Percentiles rank a stretch among this genome's conserved stretches.
Evolutionary conservation across 257 asterid species (phyloP).

Genomic region (Ilex asprella): DNA sequence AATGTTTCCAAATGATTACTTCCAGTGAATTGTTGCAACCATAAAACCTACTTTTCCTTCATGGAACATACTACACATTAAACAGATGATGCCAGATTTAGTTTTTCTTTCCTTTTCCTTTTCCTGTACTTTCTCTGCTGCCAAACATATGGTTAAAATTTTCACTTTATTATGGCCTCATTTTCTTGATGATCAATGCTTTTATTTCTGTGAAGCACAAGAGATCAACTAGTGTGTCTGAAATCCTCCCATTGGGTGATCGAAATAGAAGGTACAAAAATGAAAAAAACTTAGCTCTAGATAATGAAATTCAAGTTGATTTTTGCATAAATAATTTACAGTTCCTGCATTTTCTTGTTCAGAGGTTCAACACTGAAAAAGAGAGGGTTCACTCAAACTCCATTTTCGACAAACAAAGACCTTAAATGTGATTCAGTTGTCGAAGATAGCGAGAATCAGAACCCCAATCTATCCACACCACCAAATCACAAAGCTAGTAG

Average conservation of each 20-base stretch:
- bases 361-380: conserved; percentile 77
- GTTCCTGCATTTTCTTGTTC: conserved; percentile 20
- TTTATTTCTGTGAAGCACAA: conserved; percentile 30
- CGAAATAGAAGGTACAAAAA: conserved; percentile 49
- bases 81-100: background rate
- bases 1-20: background rate
- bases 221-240: conserved; percentile 56
- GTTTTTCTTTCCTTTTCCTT: background rate
- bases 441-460: conserved; percentile 68
- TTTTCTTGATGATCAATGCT: background rate
- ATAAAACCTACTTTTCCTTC: background rate
- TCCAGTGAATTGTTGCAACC: background rate
- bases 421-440: conserved; percentile 20
- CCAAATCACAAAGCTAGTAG: conserved; percentile 25
- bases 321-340: background rate
- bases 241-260: conserved; percentile 55
- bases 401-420: conserved; percentile 30
- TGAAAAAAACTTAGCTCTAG: background rate
- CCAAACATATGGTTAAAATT: background rate
- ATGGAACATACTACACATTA: background rate
- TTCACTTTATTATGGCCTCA: conserved; percentile 6
- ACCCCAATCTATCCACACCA: conserved; percentile 66
- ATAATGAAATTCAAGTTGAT: conserved; percentile 1
- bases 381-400: conserved; percentile 50
- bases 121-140: background rate